Evolutionary conservation across 2,329 filamentous ascomycete species (phyloP).

Genomic region (Lasiodiplodia citricola): DNA sequence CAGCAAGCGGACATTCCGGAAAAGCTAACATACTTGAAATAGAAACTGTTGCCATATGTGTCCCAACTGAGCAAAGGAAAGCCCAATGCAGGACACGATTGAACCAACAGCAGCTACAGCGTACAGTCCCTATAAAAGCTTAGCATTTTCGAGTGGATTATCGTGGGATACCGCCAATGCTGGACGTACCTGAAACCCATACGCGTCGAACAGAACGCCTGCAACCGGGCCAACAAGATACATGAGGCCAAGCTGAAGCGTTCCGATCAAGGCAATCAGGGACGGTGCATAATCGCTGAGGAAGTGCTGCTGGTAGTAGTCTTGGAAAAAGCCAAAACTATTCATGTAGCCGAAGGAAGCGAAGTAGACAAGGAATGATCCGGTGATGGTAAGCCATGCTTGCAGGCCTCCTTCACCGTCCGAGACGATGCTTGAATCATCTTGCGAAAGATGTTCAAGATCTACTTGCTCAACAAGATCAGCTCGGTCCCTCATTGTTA

Average conservation of each 20-base stretch:
- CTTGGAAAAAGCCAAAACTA: slow-evolving; percentile 41
- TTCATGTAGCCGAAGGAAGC: slow-evolving; percentile 12
- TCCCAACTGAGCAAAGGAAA: slow-evolving; percentile 4
- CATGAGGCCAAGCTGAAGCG: background rate
- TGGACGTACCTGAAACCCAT: slow-evolving; percentile 1
- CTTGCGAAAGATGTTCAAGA: no score
- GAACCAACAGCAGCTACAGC: background rate
- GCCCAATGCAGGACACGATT: background rate
- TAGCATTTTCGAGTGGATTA: background rate
- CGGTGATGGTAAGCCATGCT: slow-evolving; percentile 11
- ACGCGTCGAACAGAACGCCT: background rate
- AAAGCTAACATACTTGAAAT: background rate
- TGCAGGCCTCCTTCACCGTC: slow-evolving; percentile 3
- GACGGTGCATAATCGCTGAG: slow-evolving; percentile 10
- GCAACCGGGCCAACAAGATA: slow-evolving; percentile 5
- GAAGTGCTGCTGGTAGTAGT: slow-evolving; percentile 39
- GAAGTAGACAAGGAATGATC: slow-evolving; percentile 7
- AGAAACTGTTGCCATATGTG: slow-evolving; percentile 5
- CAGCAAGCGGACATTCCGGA: background rate
- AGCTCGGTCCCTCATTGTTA: no score
- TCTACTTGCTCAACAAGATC: no score
- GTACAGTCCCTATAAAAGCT: background rate
- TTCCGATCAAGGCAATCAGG: slow-evolving; percentile 3
- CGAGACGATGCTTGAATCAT: background rate
- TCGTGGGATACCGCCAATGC: background rate